phyloP scores from a whole-genome alignment of 306 rosid species.

The Carpinus fangiana region DNA sequence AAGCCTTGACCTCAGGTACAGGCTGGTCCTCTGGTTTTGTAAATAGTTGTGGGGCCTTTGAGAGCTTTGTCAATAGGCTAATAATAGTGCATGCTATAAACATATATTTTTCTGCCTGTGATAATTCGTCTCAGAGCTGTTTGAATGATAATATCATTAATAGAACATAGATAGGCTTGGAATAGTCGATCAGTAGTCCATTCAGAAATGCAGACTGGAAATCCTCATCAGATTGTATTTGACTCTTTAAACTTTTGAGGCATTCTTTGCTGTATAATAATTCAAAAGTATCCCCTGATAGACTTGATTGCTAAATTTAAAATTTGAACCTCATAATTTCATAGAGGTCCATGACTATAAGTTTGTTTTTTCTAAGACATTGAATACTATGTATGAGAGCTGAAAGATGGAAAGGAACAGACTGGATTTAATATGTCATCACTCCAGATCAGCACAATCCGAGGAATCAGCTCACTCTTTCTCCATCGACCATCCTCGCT shows the following conservation, averaged over 20 bases:
- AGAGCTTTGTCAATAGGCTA: neutral
- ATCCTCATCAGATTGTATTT: too few species aligned
- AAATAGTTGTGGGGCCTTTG: neutral
- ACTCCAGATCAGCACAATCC: slow-evolving; percentile 79
- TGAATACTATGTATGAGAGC: slow-evolving; percentile 55
- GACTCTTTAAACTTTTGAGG: too few species aligned
- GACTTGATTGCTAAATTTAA: neutral
- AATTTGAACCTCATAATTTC: neutral
- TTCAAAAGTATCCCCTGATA: neutral
- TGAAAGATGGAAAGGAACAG: slow-evolving; percentile 70
- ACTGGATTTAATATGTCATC: slow-evolving; percentile 61
- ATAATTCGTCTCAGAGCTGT: neutral
- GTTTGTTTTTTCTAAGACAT: slow-evolving; percentile 19
- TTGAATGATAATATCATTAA: neutral
- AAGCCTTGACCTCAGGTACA: neutral
- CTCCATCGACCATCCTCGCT: too few species aligned
- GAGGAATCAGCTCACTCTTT: slow-evolving; percentile 82
- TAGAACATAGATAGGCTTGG: neutral
- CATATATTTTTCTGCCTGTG: neutral
- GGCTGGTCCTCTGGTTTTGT: neutral
- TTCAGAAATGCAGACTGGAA: neutral
- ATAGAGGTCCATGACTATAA: neutral
- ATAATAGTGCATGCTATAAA: too few species aligned
- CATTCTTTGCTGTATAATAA: slow-evolving; percentile 17
- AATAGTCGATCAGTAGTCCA: neutral